Base-by-base conservation (phyloP, 345 rosid genomes). In the Raphanus raphanistrum region DNA sequence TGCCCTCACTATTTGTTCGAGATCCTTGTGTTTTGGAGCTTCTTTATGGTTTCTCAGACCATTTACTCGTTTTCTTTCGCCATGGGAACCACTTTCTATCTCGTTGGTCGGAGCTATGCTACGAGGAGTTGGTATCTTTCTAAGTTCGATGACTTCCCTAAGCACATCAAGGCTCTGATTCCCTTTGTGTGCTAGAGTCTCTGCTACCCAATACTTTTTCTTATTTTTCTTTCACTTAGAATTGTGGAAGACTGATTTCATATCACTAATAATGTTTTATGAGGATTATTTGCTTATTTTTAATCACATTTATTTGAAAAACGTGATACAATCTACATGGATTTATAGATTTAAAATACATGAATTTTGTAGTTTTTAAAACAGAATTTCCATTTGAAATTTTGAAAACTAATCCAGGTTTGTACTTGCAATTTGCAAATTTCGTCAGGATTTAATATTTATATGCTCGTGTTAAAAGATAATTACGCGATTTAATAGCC, bases 1-100 rank as follows among this genome's bases (percentile, higher is more conserved):
- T 94, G 96, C 78, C 97, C 97, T 52, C 97, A 90, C 61, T 94
- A 94, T 31, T 72, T 90, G 1, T 92, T 90, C 68, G 97, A 94
- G 86, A 85, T 87, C 33, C 13, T 90, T 38, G 89, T 57, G 2
- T 88, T 90, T 41, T 72, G 84, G 76, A 89, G 93, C 15, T 60
- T 94, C 48, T 72, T 86, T 1, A 66, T 88, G 41, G 82, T 92
- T 8, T 83, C 93, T 54, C 97, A 90, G 71, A 90, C 90, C 35
- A 26, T 83, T 7, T 87, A 81, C 9, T 75, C 90, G 2, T 66
- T 79, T 45, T 68, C 79, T 50, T 68, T 72, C 76, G 70, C 85
- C 35, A 7, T 81, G 21, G 92, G 86, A 17, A 73, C 83, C 0
- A 73, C 78, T 68, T 7, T 84, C 2, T 89, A 90, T 59, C 84